These are phyloP conservation scores for Phyllostachys edulis DNA, from an alignment of 176 grass and related monocot genomes.

Conservation along the genomic window DNA sequence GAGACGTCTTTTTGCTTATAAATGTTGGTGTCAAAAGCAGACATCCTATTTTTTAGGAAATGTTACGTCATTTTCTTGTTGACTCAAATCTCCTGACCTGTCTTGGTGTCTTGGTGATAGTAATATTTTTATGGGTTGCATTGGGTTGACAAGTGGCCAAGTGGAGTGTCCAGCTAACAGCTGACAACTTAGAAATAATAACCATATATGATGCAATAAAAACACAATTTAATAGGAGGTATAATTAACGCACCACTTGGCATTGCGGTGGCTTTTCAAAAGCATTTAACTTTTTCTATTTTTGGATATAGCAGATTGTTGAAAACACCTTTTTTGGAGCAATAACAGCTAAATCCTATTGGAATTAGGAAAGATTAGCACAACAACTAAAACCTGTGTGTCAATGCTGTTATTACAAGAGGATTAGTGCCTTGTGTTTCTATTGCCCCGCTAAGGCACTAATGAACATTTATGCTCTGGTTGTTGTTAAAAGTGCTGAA, in stretches of 20 bases:
- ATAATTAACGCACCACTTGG: too few species aligned
- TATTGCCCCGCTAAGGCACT: background rate
- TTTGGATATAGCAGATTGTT: conserved; percentile 12
- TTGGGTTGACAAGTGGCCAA: background rate
- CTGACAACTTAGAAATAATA: background rate
- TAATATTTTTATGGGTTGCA: conserved; percentile 1
- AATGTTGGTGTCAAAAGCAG: conserved; percentile 20
- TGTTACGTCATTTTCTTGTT: too few species aligned
- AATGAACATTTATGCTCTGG: background rate
- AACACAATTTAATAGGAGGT: background rate
- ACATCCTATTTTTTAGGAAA: background rate
- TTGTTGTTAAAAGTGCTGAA: conserved; percentile 6
- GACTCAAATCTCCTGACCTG: too few species aligned
- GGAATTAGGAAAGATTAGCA: background rate
- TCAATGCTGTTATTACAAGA: background rate
- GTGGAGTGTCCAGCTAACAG: background rate
- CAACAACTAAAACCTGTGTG: background rate
- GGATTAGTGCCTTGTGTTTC: background rate
- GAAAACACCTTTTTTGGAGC: background rate
- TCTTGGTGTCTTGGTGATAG: background rate
- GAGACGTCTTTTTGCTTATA: background rate
- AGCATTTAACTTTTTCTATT: background rate
- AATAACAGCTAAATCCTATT: background rate
- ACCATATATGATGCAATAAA: background rate
- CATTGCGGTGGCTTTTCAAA: background rate